A percentile compares a stretch with the other conserved stretches of the same genome.
Conservation (phyloP, 352 stramenopile genomes). For the Globisporangium solare region DNA sequence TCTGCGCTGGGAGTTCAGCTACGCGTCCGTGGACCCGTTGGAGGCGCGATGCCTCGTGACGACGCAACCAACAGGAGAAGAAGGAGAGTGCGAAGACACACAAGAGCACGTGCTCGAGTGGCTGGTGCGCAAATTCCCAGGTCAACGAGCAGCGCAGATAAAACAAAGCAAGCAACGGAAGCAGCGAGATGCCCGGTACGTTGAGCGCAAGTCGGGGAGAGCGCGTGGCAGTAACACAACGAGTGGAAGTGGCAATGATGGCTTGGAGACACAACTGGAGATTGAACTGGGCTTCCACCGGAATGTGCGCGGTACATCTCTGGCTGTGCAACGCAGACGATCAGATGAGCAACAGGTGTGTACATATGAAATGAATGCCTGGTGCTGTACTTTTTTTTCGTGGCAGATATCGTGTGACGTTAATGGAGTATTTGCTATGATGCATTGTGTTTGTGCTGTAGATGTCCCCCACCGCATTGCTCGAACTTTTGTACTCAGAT, state of each 20-base stretch:
- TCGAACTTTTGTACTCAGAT: conserved; percentile 46
- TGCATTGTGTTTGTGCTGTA: conserved; percentile 5
- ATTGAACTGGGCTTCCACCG: conserved; percentile 25
- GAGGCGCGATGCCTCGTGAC: conserved; percentile 49
- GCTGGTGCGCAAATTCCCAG: conserved; percentile 32
- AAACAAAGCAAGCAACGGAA: not conserved
- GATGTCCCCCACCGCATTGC: conserved; percentile 20
- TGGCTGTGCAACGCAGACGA: not conserved
- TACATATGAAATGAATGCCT: not conserved
- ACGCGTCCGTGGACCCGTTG: conserved; percentile 29
- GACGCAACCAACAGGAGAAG: conserved; percentile 13
- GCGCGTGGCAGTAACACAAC: not conserved
- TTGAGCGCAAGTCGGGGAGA: not conserved
- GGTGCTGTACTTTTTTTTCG: not conserved
- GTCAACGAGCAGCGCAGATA: not conserved
- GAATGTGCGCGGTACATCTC: not conserved
- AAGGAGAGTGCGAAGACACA: conserved; percentile 7
- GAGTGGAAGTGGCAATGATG: not conserved
- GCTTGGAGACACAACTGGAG: conserved; percentile 44
- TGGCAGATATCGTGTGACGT: not conserved
- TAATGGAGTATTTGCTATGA: not conserved
- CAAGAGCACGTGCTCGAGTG: conserved; percentile 32
- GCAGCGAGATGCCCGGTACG: not conserved
- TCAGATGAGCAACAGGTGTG: not conserved
- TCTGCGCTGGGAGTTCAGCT: conserved; percentile 52